phyloP scores from a whole-genome alignment of 345 rosid species.

The Pelargonium nanum region DNA sequence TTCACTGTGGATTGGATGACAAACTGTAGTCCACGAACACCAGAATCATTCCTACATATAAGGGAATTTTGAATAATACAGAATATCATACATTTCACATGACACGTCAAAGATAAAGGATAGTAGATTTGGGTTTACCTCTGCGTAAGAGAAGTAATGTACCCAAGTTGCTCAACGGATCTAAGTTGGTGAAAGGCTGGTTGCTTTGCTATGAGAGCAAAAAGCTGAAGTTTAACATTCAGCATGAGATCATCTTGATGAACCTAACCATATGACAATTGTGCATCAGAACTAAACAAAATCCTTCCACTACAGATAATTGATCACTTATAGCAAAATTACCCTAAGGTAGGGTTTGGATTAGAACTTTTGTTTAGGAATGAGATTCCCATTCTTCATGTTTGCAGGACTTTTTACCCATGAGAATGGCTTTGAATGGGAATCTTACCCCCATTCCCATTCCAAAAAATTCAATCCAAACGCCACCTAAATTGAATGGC shows the following conservation, averaged over 20 bases:
- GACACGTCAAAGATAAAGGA: neutral
- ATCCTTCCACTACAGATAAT: constrained; percentile 2
- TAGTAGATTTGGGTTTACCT: constrained; percentile 32
- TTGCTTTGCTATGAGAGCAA: constrained; percentile 72
- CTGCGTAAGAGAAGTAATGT: constrained; percentile 57
- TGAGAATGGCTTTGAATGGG: too few relatives aligned
- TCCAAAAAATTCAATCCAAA: too few relatives aligned
- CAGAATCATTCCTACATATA: constrained; percentile 52
- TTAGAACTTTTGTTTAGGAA: too few relatives aligned
- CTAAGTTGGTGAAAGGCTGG: constrained; percentile 95
- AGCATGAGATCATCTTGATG: constrained; percentile 64
- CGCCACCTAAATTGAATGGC: too few relatives aligned
- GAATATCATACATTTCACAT: neutral
- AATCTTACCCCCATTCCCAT: too few relatives aligned
- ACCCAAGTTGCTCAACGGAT: constrained; percentile 91
- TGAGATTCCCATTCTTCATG: too few relatives aligned
- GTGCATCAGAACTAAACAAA: constrained; percentile 6
- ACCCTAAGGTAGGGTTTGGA: too few relatives aligned
- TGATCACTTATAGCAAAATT: neutral
- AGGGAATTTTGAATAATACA: neutral
- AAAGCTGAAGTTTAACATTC: constrained; percentile 78
- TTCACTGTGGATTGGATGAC: constrained; percentile 77
- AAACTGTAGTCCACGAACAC: constrained; percentile 67
- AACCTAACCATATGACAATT: constrained; percentile 34
- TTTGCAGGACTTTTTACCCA: too few relatives aligned